Evolutionary conservation across 164 flowering plant genomes (phyloP).

Genomic region (Kalanchoe fedtschenkoi): DNA sequence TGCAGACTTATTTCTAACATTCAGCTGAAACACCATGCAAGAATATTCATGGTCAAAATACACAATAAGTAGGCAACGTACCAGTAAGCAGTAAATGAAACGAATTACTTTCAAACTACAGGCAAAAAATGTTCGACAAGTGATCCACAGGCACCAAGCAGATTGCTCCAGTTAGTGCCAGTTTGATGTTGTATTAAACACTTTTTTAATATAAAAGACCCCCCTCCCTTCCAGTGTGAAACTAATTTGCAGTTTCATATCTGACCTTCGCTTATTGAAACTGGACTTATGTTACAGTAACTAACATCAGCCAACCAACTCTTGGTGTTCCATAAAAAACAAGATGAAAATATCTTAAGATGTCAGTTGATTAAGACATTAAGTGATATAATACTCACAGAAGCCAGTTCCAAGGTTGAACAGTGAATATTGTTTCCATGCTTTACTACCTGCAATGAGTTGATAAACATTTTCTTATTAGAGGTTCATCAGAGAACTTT

Average conservation of each 20-base stretch:
- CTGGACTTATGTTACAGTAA: background rate
- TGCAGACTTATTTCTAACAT: constrained; percentile 94
- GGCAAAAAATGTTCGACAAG: background rate
- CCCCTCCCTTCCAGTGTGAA: background rate
- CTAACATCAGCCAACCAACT: background rate
- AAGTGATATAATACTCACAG: constrained; percentile 49
- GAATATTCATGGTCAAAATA: background rate
- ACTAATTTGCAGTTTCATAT: background rate
- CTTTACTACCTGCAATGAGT: constrained; percentile 58
- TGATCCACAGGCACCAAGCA: background rate
- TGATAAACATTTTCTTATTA: constrained; percentile 10
- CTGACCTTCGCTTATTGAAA: background rate
- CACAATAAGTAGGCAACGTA: background rate
- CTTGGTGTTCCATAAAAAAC: background rate
- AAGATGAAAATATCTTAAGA: background rate
- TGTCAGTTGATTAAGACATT: too few relatives aligned
- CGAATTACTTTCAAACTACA: background rate
- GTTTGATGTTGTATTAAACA: background rate
- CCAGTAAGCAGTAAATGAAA: background rate
- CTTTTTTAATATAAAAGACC: too few relatives aligned
- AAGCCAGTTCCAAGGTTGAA: constrained; percentile 89
- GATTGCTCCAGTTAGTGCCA: background rate
- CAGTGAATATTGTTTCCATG: constrained; percentile 93
- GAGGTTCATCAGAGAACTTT: background rate
- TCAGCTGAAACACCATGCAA: constrained; percentile 47